Conservation (phyloP, 2,329 filamentous ascomycete genomes). For the Pestalotiopsis sp. region DNA sequence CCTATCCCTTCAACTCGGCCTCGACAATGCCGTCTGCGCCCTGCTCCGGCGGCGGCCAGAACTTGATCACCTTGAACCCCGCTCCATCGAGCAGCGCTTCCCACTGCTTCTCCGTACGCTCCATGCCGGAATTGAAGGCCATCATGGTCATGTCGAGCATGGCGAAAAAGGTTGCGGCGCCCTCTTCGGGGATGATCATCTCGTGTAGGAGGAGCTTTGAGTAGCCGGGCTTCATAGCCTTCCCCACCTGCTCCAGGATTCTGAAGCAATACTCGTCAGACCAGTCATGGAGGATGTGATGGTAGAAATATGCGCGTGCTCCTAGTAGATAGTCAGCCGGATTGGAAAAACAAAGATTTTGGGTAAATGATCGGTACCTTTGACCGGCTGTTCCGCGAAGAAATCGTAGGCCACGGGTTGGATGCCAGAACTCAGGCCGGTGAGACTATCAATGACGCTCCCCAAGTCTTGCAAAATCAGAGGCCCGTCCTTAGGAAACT, state of each 20-base stretch:
- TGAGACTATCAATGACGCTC: not conserved
- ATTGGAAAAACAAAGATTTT: rapidly evolving
- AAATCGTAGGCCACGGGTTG: not conserved
- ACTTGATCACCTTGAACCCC: conserved; percentile 21
- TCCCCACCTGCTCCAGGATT: conserved; percentile 17
- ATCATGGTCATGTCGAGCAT: conserved; percentile 33
- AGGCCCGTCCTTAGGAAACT: not conserved
- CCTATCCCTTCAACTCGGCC: conserved; percentile 14
- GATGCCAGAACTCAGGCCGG: not conserved
- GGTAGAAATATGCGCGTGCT: not conserved
- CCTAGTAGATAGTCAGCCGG: not conserved
- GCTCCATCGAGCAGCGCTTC: conserved; percentile 19
- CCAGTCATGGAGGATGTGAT: not conserved
- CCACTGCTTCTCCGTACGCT: conserved; percentile 28
- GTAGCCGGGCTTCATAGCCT: conserved; percentile 32
- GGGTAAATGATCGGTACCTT: not conserved
- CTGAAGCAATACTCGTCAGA: not conserved
- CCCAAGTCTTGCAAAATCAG: not conserved
- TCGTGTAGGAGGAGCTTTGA: conserved; percentile 34
- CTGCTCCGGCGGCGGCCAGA: conserved; percentile 22
- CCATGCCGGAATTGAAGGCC: conserved; percentile 26
- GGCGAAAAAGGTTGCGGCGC: conserved; percentile 20
- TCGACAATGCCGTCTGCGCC: conserved; percentile 26
- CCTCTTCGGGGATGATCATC: conserved; percentile 28
- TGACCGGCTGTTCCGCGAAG: not conserved